Evolutionary conservation across 2,329 filamentous ascomycete genomes (phyloP).

Genomic region (Phoma sp.): DNA sequence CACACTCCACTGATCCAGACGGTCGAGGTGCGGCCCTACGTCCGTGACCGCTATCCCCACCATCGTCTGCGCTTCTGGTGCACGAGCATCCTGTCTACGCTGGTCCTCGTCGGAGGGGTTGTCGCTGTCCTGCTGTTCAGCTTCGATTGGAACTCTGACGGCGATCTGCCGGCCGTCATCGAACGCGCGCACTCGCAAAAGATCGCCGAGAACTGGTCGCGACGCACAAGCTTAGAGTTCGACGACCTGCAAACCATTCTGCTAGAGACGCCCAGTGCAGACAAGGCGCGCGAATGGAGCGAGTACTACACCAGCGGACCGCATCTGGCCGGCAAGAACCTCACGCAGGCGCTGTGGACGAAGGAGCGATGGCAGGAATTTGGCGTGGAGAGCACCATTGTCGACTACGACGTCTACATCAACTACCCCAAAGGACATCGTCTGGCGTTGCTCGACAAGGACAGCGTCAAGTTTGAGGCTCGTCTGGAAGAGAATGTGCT

Average conservation of each 20-base stretch:
- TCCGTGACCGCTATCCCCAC: constrained; percentile 59
- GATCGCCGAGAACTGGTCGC: constrained; percentile 50
- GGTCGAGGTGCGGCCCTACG: constrained; percentile 60
- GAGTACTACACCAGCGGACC: constrained; percentile 59
- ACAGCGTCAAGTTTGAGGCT: constrained; percentile 72
- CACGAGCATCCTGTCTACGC: constrained; percentile 59
- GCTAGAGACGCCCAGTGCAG: constrained; percentile 59
- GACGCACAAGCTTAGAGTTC: constrained; percentile 57
- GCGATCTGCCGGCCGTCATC: constrained; percentile 8
- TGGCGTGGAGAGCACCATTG: constrained; percentile 54
- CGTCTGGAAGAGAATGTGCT: constrained; percentile 84
- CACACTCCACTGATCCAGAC: constrained; percentile 71
- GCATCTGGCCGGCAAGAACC: constrained; percentile 59
- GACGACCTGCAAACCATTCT: constrained; percentile 63
- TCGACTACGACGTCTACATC: constrained; percentile 59
- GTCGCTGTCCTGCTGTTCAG: constrained; percentile 49
- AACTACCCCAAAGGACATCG: constrained; percentile 59
- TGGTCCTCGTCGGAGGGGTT: constrained; percentile 48
- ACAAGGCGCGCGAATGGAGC: constrained; percentile 59
- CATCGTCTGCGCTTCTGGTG: constrained; percentile 69
- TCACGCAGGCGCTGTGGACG: constrained; percentile 60
- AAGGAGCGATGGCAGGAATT: constrained; percentile 57
- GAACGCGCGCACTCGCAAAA: constrained; percentile 30
- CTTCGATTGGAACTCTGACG: constrained; percentile 23
- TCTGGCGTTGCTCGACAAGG: constrained; percentile 52